Evolutionary conservation across 1,139 yeast genomes (phyloP), one percentile per base, ranked within the genome.

Genomic region (Hemisphaericaspora lyxosophila): DNA sequence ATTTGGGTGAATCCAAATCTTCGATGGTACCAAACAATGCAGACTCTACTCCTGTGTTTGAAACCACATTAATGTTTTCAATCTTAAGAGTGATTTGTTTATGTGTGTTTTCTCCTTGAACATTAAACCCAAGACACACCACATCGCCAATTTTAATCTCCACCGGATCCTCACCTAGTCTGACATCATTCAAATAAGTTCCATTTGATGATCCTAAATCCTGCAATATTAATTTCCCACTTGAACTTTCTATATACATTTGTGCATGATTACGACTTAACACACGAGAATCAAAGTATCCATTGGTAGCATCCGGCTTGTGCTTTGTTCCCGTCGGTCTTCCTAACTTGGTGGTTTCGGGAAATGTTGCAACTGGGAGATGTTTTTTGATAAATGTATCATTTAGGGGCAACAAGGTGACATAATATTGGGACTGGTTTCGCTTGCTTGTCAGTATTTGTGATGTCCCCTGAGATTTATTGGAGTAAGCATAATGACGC

Each of bases 181-280:
- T 80, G 29, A 66, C 69, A 31, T 82, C 87, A 58, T 92, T 92
- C 35, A 92, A 78, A 58, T 85, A 94, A 0, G 98, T 92, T 8
- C 99, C 99, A 61, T 92, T 92, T 15, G 96, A 86, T 7, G 95
- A 85, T 38, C 89, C 88, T 50, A 89, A 73, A 62, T 92, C 99
- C 50, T 83, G 80, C 29, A 92, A 75, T 75, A 77, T 87, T 25
- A 92, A 73, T 43, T 75, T 75, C 9, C 94, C 90, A 5, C 70
- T 67, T 19, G 64, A 65, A n/a, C 80, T 67, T 50, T 85, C 90
- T 29, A 89, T 81, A 69, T 80, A 87, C 45, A 92, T 67, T 50
- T 87, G 92, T 0, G 99, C 99, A 62, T 92, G 99, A 53, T 86
- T 92, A 48, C 99, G 71, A 32, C 95, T 84, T 36, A 92, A 73